Conservation (phyloP, 192 early-diverging fungal species). For the Chytriomyces hyalinus region DNA sequence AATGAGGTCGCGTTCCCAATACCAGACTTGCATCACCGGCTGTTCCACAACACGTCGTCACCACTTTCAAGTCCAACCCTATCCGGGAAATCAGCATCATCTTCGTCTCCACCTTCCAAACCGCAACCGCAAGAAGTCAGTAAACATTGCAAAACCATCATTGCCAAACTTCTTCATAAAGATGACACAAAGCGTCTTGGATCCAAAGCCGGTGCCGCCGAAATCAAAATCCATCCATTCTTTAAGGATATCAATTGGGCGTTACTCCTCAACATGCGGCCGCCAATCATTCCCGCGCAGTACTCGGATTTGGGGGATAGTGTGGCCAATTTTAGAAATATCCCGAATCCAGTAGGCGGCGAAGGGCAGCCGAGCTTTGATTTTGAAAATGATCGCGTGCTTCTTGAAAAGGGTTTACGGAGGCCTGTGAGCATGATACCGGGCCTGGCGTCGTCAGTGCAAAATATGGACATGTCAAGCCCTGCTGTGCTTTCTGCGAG, state of each 20-base stretch:
- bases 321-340: conserved; percentile 28
- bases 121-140: conserved; percentile 31
- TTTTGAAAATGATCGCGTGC: conserved; percentile 11
- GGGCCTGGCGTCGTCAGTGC: not conserved
- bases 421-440: conserved; percentile 6
- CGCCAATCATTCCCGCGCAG: conserved; percentile 57
- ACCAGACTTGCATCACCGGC: conserved; percentile 19
- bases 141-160: conserved; percentile 68
- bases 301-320: conserved; percentile 5
- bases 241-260: conserved; percentile 95
- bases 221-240: conserved; percentile 89
- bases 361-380: conserved; percentile 17
- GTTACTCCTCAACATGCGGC: conserved; percentile 78
- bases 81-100: not conserved
- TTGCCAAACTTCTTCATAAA: conserved; percentile 85
- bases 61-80: not conserved
- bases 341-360: not conserved
- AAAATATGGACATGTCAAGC: too few species aligned
- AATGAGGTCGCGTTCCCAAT: conserved; percentile 79
- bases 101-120: not conserved
- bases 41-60: not conserved
- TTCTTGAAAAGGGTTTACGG: conserved; percentile 3
- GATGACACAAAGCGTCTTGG: conserved; percentile 89
- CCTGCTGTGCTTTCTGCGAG: too few species aligned
- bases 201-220: conserved; percentile 84